Conservation (phyloP, 2,329 filamentous ascomycete species). For the Pseudophaeomoniella oleicola region DNA sequence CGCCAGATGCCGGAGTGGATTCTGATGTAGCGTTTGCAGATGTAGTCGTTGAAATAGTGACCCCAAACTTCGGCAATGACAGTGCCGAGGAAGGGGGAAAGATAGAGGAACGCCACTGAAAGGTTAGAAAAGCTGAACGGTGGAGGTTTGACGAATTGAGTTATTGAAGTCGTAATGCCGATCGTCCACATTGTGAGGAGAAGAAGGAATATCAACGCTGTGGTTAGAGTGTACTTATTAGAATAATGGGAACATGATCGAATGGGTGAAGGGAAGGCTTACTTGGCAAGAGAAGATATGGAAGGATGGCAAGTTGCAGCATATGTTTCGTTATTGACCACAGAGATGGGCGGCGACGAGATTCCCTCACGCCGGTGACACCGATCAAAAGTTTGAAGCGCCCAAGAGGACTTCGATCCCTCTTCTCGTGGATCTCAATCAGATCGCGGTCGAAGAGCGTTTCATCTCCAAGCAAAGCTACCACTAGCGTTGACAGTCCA, state of each 20-base stretch:
- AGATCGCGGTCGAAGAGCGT: conserved; percentile 16
- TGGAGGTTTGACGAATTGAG: conserved; percentile 17
- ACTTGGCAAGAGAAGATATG: background rate
- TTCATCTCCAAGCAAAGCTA: conserved; percentile 20
- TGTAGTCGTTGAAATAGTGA: conserved; percentile 21
- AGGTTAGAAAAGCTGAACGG: conserved; percentile 21
- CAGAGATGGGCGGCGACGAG: background rate
- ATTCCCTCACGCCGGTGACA: background rate
- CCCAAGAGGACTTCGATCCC: background rate
- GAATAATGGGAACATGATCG: background rate
- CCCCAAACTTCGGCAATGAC: conserved; percentile 18
- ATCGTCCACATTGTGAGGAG: conserved; percentile 17
- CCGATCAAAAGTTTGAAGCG: background rate
- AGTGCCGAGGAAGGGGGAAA: conserved; percentile 20
- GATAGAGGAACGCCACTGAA: conserved; percentile 21
- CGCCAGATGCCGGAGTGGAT: conserved; percentile 13
- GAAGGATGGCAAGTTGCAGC: background rate
- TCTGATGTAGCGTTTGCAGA: conserved; percentile 10
- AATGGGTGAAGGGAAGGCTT: background rate
- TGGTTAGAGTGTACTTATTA: background rate
- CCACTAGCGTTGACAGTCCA: conserved; percentile 17
- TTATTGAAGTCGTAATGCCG: conserved; percentile 22
- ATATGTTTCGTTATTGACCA: background rate
- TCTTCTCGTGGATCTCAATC: background rate
- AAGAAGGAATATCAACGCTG: conserved; percentile 3